Conservation (phyloP, 768 basidiomycete genomes). For the Lactarius sanguifluus region DNA sequence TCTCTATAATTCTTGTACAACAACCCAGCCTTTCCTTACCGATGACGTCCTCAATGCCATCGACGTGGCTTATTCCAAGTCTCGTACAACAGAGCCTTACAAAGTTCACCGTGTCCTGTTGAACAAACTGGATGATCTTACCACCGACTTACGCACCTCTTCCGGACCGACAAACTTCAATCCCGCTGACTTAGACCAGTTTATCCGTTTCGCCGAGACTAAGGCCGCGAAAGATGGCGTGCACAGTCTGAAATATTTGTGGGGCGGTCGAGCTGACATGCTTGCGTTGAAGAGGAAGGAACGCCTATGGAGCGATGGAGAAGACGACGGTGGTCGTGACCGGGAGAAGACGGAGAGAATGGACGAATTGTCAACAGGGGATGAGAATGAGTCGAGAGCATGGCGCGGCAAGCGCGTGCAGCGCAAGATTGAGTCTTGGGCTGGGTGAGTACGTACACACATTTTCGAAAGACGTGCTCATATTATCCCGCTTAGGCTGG, state of each 20-base stretch:
- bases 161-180: constrained; percentile 26
- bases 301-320: constrained; percentile 38
- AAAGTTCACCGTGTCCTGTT: constrained; percentile 63
- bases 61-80: constrained; percentile 47
- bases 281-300: constrained; percentile 40
- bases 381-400: constrained; percentile 35
- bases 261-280: constrained; percentile 38
- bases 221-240: constrained; percentile 38
- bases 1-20: constrained; percentile 8
- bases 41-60: constrained; percentile 50
- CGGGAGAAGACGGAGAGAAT: constrained; percentile 37
- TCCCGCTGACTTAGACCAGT: constrained; percentile 49
- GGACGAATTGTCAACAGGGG: constrained; percentile 31
- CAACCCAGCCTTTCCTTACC: constrained; percentile 39
- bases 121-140: constrained; percentile 56
- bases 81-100: constrained; percentile 50
- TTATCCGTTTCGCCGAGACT: constrained; percentile 48
- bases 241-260: constrained; percentile 37
- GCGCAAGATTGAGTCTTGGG: constrained; percentile 50
- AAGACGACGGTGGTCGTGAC: constrained; percentile 39
- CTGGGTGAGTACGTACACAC: constrained; percentile 40
- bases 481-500: constrained; percentile 27
- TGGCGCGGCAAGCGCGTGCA: constrained; percentile 42
- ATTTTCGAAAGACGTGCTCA: not conserved
- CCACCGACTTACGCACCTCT: constrained; percentile 39